A percentile compares a stretch with the other conserved stretches of the same genome.
phyloP scores from a whole-genome alignment of 176 grass and related monocot species.

The Typha latifolia region DNA sequence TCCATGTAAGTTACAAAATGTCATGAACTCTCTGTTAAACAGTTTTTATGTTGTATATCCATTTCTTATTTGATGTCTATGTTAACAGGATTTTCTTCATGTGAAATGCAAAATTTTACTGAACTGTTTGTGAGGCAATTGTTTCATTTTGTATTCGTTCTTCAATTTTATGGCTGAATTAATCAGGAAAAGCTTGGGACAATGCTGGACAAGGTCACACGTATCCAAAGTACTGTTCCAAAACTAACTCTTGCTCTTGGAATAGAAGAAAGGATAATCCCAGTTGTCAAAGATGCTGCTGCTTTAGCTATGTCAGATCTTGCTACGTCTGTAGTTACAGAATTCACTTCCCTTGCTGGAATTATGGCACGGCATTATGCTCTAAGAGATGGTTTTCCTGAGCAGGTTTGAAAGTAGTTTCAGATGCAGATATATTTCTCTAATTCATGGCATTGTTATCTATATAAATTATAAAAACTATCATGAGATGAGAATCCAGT shows the following conservation, averaged over 20 bases:
- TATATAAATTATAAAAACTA: neutral
- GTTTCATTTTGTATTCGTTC: slow-evolving; percentile 4
- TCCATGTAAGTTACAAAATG: slow-evolving; percentile 64
- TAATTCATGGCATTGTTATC: neutral
- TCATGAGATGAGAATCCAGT: neutral
- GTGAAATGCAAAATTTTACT: slow-evolving; percentile 28
- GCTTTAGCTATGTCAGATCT: slow-evolving; percentile 90
- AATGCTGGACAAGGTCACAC: slow-evolving; percentile 87
- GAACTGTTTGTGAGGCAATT: slow-evolving; percentile 10
- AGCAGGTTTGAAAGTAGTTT: slow-evolving; percentile 39
- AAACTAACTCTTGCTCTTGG: slow-evolving; percentile 43
- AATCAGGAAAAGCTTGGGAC: slow-evolving; percentile 90
- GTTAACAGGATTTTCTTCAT: slow-evolving; percentile 79
- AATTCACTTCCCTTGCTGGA: slow-evolving; percentile 88
- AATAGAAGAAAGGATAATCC: slow-evolving; percentile 41
- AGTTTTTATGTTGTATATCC: neutral
- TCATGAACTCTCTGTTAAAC: slow-evolving; percentile 2
- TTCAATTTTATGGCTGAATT: slow-evolving; percentile 18
- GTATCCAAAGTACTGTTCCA: slow-evolving; percentile 41
- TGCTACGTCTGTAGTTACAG: slow-evolving; percentile 72
- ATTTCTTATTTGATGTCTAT: slow-evolving; percentile 14
- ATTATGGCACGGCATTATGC: slow-evolving; percentile 91
- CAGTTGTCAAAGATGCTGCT: slow-evolving; percentile 58
- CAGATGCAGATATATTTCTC: slow-evolving; percentile 5
- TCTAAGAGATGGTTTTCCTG: slow-evolving; percentile 60